phyloP scores from a whole-genome alignment of 495 filamentous ascomycete genomes.

The Eremomyces bilateralis region DNA sequence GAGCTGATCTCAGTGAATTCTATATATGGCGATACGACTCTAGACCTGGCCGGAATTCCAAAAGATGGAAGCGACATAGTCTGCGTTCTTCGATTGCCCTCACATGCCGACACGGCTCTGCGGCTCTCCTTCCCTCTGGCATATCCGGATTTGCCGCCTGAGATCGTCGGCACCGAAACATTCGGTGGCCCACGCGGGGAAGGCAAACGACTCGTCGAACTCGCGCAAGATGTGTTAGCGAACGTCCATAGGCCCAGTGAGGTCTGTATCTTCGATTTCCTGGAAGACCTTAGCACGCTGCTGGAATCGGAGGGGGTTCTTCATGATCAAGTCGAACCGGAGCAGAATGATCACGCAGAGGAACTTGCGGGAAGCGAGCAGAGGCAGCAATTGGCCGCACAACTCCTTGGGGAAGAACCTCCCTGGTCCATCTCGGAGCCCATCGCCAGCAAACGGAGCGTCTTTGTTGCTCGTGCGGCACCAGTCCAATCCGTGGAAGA shows the following conservation, averaged over 20 bases:
- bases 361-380: background rate
- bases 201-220: slow-evolving; percentile 43
- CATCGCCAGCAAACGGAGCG: slow-evolving; percentile 63
- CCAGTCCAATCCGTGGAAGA: slow-evolving; percentile 41
- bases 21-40: slow-evolving; percentile 58
- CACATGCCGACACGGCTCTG: slow-evolving; percentile 24
- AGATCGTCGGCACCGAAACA: slow-evolving; percentile 44
- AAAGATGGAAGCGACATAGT: slow-evolving; percentile 28
- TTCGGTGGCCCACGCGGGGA: slow-evolving; percentile 27
- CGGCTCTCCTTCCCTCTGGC: slow-evolving; percentile 34
- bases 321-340: background rate
- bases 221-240: slow-evolving; percentile 41
- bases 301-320: slow-evolving; percentile 9
- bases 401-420: slow-evolving; percentile 24
- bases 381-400: slow-evolving; percentile 3
- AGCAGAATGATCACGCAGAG: background rate
- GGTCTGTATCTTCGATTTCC: slow-evolving; percentile 73
- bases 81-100: slow-evolving; percentile 23
- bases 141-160: slow-evolving; percentile 54
- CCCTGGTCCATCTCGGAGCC: slow-evolving; percentile 52
- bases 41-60: slow-evolving; percentile 21
- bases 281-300: slow-evolving; percentile 37
- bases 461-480: slow-evolving; percentile 61
- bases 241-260: slow-evolving; percentile 46
- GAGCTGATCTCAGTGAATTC: slow-evolving; percentile 83